Percentiles rank a stretch among this genome's conserved stretches.
phyloP scores from a whole-genome alignment of 257 asterid genomes.

The Scutellaria galericulata region DNA sequence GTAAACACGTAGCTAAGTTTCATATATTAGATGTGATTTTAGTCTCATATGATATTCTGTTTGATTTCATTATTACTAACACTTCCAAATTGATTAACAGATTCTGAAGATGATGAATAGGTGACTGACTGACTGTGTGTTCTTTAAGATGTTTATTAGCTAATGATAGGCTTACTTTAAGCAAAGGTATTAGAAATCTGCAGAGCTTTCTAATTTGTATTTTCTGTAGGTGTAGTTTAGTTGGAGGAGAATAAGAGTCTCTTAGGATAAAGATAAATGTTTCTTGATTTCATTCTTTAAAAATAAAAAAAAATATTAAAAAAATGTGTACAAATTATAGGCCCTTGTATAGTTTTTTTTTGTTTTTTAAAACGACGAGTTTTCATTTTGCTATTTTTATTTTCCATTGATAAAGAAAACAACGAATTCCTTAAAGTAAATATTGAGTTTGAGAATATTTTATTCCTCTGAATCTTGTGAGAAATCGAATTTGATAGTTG shows the following conservation, averaged over 20 bases:
- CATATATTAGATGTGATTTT: background rate
- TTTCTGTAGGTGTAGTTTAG: constrained; percentile 8
- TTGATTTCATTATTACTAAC: constrained; percentile 25
- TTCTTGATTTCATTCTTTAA: background rate
- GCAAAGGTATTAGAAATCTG: constrained; percentile 11
- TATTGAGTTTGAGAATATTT: no score
- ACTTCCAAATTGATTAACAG: constrained; percentile 42
- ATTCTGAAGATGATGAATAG: constrained; percentile 69
- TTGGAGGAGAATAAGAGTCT: constrained; percentile 23
- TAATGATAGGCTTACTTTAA: constrained; percentile 6
- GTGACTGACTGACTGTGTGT: constrained; percentile 31
- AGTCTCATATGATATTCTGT: background rate
- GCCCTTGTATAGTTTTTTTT: no score
- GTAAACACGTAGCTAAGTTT: constrained; percentile 38
- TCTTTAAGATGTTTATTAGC: constrained; percentile 20
- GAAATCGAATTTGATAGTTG: no score
- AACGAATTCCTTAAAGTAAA: no score
- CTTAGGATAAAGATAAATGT: background rate
- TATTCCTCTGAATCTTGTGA: no score
- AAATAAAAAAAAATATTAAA: background rate
- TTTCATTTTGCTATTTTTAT: no score
- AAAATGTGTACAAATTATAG: no score
- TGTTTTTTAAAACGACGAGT: no score
- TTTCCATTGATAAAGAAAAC: no score
- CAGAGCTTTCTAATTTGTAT: constrained; percentile 5